Percentiles rank a stretch among this genome's conserved stretches.
These are phyloP conservation scores for Croton laevigatus DNA, from an alignment of 441 rosid genomes.

Conservation along the genomic window DNA sequence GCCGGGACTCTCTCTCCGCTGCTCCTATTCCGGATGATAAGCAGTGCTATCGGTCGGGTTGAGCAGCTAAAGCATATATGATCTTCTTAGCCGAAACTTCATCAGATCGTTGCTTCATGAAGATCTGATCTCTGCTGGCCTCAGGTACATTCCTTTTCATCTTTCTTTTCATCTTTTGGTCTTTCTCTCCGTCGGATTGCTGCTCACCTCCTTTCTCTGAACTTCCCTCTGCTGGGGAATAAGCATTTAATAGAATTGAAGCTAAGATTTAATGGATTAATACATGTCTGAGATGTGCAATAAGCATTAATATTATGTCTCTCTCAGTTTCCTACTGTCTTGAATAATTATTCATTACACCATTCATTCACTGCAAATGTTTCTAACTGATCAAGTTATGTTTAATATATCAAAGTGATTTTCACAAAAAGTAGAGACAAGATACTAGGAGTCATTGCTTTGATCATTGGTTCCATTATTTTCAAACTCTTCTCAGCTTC, in stretches of 20 bases:
- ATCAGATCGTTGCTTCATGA: no score
- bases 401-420: constrained; percentile 4
- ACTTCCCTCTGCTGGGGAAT: no score
- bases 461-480: constrained; percentile 87
- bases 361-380: background rate
- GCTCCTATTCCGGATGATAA: no score
- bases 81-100: no score
- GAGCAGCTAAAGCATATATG: no score
- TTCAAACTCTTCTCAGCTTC: constrained; percentile 90
- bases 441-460: constrained; percentile 71
- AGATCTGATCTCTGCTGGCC: no score
- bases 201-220: no score
- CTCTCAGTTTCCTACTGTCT: background rate
- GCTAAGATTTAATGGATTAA: background rate
- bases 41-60: no score
- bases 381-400: constrained; percentile 3
- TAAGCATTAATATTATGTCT: background rate
- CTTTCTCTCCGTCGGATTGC: no score
- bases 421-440: constrained; percentile 17
- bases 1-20: no score
- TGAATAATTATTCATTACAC: background rate
- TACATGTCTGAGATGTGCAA: background rate
- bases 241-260: background rate
- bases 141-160: no score
- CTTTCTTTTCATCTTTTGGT: no score